Evolutionary conservation across 768 basidiomycete species (phyloP).

Genomic region (Lyophyllum shimeji): DNA sequence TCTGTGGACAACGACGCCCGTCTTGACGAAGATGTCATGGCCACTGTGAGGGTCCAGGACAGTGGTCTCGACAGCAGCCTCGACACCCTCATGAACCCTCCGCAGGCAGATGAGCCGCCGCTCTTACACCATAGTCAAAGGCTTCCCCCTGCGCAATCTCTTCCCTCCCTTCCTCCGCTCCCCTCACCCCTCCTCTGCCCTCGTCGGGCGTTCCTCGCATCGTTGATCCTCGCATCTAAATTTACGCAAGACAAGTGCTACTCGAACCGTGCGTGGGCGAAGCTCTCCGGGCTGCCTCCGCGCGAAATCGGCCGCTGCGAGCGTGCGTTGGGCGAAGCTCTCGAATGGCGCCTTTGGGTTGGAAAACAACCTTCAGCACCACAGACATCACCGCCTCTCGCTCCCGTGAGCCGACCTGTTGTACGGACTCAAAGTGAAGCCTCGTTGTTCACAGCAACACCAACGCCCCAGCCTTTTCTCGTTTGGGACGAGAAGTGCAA

Average conservation of each 20-base stretch:
- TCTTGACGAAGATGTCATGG: conserved; percentile 28
- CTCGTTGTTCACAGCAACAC: conserved; percentile 22
- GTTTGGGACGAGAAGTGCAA: conserved; percentile 15
- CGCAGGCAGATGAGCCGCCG: background rate
- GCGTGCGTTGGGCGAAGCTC: conserved; percentile 79
- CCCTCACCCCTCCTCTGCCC: conserved; percentile 86
- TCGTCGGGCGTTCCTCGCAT: conserved; percentile 83
- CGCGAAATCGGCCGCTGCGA: conserved; percentile 89
- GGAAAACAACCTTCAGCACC: conserved; percentile 54
- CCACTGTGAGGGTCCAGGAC: conserved; percentile 45
- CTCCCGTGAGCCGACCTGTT: conserved; percentile 34
- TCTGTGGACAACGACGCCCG: conserved; percentile 8
- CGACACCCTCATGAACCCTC: conserved; percentile 15
- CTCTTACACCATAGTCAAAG: background rate
- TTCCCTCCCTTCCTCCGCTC: conserved; percentile 36
- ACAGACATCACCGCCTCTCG: conserved; percentile 18
- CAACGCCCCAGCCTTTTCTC: conserved; percentile 22
- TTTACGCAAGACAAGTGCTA: conserved; percentile 94
- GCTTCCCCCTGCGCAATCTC: conserved; percentile 11
- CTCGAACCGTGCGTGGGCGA: conserved; percentile 93
- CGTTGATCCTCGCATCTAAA: conserved; percentile 87
- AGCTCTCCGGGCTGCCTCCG: conserved; percentile 84
- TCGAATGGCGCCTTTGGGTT: conserved; percentile 93
- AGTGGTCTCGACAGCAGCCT: conserved; percentile 21
- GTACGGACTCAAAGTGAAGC: conserved; percentile 54